These are phyloP conservation scores for Daldinia sp. DNA, from an alignment of 2,329 filamentous ascomycete species.

Conservation along the genomic window DNA sequence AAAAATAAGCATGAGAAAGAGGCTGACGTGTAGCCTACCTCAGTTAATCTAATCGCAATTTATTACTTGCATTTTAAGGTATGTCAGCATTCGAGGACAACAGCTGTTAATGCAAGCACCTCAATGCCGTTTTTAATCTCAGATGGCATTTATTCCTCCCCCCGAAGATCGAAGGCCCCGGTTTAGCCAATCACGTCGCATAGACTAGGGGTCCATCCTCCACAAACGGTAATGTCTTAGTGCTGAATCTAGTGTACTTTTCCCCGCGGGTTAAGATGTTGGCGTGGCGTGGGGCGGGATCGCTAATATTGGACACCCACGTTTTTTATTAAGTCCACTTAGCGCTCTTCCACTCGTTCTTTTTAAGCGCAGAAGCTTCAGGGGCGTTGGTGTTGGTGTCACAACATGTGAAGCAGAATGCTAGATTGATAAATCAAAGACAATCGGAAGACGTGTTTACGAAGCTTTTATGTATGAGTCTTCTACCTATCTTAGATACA, in stretches of 20 bases:
- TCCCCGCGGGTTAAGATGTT: conserved; percentile 17
- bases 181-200: conserved; percentile 36
- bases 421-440: too few species aligned
- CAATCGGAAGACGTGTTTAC: too few species aligned
- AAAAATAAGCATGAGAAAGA: neutral
- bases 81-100: neutral
- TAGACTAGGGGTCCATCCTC: conserved; percentile 15
- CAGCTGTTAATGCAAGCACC: conserved; percentile 1
- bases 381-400: neutral
- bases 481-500: too few species aligned
- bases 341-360: neutral
- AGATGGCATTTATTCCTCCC: conserved; percentile 5
- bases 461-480: too few species aligned
- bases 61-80: neutral
- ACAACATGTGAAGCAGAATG: neutral
- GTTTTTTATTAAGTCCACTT: neutral
- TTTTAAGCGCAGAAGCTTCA: neutral
- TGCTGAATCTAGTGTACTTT: conserved; percentile 11
- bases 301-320: conserved; percentile 11
- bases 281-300: neutral
- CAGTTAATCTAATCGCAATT: neutral
- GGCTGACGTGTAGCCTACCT: neutral
- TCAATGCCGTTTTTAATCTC: conserved; percentile 2
- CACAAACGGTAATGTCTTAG: conserved; percentile 45
- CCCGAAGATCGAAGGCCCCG: neutral